Evolutionary conservation across 2,329 filamentous ascomycete species (phyloP).

Genomic region (Sclerotinia trifoliorum): DNA sequence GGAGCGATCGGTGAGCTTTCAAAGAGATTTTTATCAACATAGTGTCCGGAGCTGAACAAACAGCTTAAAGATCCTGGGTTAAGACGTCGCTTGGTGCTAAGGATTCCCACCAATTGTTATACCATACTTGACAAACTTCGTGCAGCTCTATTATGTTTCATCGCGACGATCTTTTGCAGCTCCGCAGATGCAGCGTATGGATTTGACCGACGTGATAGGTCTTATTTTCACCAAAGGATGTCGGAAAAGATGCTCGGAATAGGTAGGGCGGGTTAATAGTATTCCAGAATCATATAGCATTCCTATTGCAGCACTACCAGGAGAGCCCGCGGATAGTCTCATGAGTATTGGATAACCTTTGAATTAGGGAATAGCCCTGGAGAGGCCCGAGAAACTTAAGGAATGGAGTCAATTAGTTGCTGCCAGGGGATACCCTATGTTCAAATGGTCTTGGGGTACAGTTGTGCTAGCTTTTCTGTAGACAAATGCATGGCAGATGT

Average conservation of each 20-base stretch:
- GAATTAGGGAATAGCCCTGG: rapidly evolving
- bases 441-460: not conserved
- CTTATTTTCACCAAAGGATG: no score
- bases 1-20: not conserved
- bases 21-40: not conserved
- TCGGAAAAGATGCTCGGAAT: no score
- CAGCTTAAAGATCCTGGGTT: rapidly evolving
- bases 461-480: no score
- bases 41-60: not conserved
- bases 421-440: not conserved
- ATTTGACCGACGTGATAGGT: rapidly evolving
- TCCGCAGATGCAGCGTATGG: not conserved
- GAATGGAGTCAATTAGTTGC: not conserved
- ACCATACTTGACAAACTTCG: not conserved
- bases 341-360: rapidly evolving
- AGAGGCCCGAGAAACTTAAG: rapidly evolving
- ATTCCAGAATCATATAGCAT: not conserved
- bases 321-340: not conserved
- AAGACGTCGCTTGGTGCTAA: not conserved
- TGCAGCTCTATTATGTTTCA: not conserved
- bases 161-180: not conserved
- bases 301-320: not conserved
- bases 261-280: not conserved
- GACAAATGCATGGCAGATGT: rapidly evolving
- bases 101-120: not conserved